Percentiles rank a stretch among this genome's conserved stretches.
Conservation (phyloP, 2,329 filamentous ascomycete genomes). For the Huntiella bhutanensis region DNA sequence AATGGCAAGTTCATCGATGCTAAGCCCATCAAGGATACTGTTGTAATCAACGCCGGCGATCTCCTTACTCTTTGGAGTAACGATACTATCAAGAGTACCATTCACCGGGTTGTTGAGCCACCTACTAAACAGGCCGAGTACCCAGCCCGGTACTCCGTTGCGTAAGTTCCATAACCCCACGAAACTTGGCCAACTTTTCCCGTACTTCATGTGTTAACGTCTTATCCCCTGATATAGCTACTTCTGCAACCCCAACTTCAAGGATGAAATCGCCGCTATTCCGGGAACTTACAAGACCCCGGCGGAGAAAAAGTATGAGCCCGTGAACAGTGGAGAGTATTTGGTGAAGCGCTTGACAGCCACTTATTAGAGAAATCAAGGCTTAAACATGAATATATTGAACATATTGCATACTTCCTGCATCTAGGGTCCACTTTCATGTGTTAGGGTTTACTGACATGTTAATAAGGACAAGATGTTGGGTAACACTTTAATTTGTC, state of each 20-base stretch:
- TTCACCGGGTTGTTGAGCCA: constrained; percentile 79
- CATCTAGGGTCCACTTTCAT: no score
- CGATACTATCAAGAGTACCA: constrained; percentile 74
- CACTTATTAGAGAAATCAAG: constrained; percentile 38
- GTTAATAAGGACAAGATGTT: no score
- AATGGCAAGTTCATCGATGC: constrained; percentile 66
- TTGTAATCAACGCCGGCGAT: constrained; percentile 81
- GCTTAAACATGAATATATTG: background rate
- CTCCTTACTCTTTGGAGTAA: constrained; percentile 78
- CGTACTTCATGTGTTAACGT: background rate
- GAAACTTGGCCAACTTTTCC: background rate
- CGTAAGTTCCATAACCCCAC: constrained; percentile 30
- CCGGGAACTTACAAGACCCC: constrained; percentile 52
- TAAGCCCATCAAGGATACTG: constrained; percentile 59
- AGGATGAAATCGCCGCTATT: constrained; percentile 57
- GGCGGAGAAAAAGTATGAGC: constrained; percentile 57
- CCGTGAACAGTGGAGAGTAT: constrained; percentile 65
- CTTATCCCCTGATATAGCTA: constrained; percentile 28
- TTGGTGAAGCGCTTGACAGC: constrained; percentile 57
- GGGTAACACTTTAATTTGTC: background rate
- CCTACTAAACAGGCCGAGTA: constrained; percentile 42
- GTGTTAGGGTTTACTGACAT: background rate
- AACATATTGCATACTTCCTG: background rate
- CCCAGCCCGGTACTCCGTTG: constrained; percentile 69
- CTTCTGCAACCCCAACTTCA: constrained; percentile 75